Evolutionary conservation across 1,139 yeast species (phyloP).

Genomic region (Pichia sp.): DNA sequence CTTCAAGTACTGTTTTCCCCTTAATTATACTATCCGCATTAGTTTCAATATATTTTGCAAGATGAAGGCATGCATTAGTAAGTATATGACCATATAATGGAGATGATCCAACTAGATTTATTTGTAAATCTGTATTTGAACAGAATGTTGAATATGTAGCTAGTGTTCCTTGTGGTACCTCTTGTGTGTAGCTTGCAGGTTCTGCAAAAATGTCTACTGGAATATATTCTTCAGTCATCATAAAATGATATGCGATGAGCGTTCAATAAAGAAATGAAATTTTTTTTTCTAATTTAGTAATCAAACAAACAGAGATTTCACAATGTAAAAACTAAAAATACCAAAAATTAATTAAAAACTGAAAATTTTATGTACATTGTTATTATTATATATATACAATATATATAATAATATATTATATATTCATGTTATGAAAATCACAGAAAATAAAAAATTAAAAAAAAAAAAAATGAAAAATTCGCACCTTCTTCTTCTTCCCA

Average conservation of each 20-base stretch:
- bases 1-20: constrained; percentile 66
- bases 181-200: constrained; percentile 5
- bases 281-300: no score
- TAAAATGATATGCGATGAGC: no score
- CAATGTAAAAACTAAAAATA: no score
- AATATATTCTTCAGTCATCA: neutral
- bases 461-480: no score
- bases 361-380: no score
- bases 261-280: no score
- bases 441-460: no score
- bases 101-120: constrained; percentile 78
- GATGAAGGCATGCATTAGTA: constrained; percentile 90
- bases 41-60: constrained; percentile 72
- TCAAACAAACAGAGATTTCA: no score
- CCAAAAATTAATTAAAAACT: no score
- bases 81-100: constrained; percentile 95
- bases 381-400: no score
- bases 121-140: constrained; percentile 12
- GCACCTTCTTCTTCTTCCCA: neutral
- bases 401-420: no score
- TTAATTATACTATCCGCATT: constrained; percentile 47
- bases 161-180: constrained; percentile 12
- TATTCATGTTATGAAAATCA: no score
- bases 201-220: constrained; percentile 11
- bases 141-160: constrained; percentile 14